A percentile compares a stretch with the other conserved stretches of the same genome.
phyloP scores from a whole-genome alignment of 148 eudicot genomes.

The Dianthus caryophyllus region DNA sequence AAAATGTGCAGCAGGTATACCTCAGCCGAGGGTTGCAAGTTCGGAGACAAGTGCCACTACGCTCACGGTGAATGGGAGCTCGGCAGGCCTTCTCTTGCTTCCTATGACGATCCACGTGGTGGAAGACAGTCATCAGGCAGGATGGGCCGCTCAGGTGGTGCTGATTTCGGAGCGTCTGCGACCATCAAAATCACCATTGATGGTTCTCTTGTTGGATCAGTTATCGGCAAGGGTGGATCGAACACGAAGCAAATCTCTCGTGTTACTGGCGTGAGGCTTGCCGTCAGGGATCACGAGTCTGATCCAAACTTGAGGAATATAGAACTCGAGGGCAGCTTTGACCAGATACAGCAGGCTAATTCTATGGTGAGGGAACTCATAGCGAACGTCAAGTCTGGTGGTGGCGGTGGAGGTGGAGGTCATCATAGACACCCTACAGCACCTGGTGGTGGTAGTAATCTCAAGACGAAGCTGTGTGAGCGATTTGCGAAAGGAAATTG shows the following conservation, averaged over 20 bases:
- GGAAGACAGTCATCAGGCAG: slow-evolving; percentile 51
- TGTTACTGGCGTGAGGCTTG: slow-evolving; percentile 67
- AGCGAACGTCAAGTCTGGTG: slow-evolving; percentile 37
- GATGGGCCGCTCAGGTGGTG: slow-evolving; percentile 33
- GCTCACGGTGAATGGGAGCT: slow-evolving; percentile 95
- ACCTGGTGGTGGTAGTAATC: slow-evolving; percentile 37
- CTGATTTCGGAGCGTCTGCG: slow-evolving; percentile 66
- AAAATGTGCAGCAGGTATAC: slow-evolving; percentile 65
- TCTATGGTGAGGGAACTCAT: slow-evolving; percentile 88
- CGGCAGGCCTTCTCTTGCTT: slow-evolving; percentile 48
- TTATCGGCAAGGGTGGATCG: slow-evolving; percentile 77
- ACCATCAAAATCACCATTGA: slow-evolving; percentile 77
- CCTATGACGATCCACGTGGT: slow-evolving; percentile 50
- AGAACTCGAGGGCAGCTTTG: slow-evolving; percentile 84
- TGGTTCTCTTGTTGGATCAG: slow-evolving; percentile 71
- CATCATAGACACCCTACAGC: slow-evolving; percentile 24
- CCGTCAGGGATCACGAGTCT: slow-evolving; percentile 72
- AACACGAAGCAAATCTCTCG: slow-evolving; percentile 84
- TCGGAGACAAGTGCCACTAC: slow-evolving; percentile 79
- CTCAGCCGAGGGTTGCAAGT: slow-evolving; percentile 76
- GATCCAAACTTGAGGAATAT: slow-evolving; percentile 63
- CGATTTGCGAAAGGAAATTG: slow-evolving; percentile 68
- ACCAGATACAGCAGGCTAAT: slow-evolving; percentile 78
- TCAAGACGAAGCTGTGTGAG: slow-evolving; percentile 71
- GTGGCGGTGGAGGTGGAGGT: slow-evolving; percentile 35